phyloP scores from a whole-genome alignment of 129 eudicot genomes.

The Mikania micrantha region DNA sequence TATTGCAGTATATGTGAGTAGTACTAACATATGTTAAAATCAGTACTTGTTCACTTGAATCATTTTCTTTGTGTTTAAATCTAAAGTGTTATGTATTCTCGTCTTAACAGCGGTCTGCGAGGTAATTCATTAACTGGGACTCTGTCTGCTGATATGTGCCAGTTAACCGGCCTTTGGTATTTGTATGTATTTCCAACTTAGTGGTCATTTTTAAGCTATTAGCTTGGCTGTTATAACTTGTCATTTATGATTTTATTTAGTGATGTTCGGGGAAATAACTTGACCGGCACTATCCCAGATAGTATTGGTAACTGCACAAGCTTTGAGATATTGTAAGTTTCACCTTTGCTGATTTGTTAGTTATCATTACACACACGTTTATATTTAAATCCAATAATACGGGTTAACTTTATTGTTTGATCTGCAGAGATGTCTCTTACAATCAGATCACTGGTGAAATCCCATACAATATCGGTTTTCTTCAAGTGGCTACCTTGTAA shows the following conservation, averaged over 20 bases:
- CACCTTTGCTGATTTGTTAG: neutral
- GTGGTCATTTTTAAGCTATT: neutral
- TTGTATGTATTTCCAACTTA: constrained; percentile 43
- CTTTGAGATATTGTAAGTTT: constrained; percentile 72
- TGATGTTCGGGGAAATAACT: constrained; percentile 67
- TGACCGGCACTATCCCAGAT: constrained; percentile 74
- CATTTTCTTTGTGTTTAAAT: neutral
- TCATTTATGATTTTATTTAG: constrained; percentile 18
- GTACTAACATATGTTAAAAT: constrained; percentile 7
- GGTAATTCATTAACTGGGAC: constrained; percentile 69
- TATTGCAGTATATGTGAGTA: constrained; percentile 76
- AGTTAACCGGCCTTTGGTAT: constrained; percentile 88
- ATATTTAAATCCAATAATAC: neutral
- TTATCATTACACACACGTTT: too few relatives aligned
- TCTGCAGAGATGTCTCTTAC: constrained; percentile 75
- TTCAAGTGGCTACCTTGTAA: constrained; percentile 88
- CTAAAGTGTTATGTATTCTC: neutral
- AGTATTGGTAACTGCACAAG: constrained; percentile 89
- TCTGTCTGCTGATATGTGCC: constrained; percentile 88
- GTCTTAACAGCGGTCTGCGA: constrained; percentile 50
- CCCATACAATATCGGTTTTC: constrained; percentile 83
- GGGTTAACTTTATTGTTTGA: neutral
- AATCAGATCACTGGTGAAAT: constrained; percentile 78
- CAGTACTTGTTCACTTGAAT: neutral
- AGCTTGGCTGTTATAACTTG: neutral